These are phyloP conservation scores for Litsea cubeba DNA, from an alignment of 164 flowering plant species.

Conservation along the genomic window DNA sequence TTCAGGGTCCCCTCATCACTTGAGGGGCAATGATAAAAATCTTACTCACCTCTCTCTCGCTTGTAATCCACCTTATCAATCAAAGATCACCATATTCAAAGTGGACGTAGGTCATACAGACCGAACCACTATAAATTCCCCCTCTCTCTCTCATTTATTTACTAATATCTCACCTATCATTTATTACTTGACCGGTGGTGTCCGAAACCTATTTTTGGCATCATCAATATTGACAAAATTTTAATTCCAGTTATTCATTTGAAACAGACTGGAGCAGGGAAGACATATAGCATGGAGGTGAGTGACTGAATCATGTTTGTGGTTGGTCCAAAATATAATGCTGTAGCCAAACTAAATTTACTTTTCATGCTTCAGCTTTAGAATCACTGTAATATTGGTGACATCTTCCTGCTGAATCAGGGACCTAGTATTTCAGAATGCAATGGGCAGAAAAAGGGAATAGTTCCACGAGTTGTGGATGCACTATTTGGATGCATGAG, in stretches of 20 bases:
- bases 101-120: too few species aligned
- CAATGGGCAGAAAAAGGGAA: constrained; percentile 56
- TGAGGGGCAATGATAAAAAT: too few species aligned
- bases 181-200: too few species aligned
- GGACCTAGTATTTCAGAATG: constrained; percentile 52
- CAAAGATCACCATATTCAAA: too few species aligned
- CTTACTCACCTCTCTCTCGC: too few species aligned
- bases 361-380: not conserved
- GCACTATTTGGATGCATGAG: constrained; percentile 47
- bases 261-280: constrained; percentile 91
- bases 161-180: too few species aligned
- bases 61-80: too few species aligned
- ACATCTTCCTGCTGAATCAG: constrained; percentile 27
- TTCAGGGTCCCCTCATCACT: too few species aligned
- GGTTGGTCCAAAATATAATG: not conserved
- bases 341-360: too few species aligned
- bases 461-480: constrained; percentile 75
- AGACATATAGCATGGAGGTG: constrained; percentile 96
- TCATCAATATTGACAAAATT: not conserved
- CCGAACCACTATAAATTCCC: too few species aligned
- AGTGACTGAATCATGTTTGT: not conserved
- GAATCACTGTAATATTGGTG: not conserved
- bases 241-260: constrained; percentile 12
- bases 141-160: too few species aligned
- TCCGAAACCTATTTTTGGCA: too few species aligned